Base-by-base conservation (phyloP, 2,329 filamentous ascomycete species). In the Stagonosporopsis rhizophila region DNA sequence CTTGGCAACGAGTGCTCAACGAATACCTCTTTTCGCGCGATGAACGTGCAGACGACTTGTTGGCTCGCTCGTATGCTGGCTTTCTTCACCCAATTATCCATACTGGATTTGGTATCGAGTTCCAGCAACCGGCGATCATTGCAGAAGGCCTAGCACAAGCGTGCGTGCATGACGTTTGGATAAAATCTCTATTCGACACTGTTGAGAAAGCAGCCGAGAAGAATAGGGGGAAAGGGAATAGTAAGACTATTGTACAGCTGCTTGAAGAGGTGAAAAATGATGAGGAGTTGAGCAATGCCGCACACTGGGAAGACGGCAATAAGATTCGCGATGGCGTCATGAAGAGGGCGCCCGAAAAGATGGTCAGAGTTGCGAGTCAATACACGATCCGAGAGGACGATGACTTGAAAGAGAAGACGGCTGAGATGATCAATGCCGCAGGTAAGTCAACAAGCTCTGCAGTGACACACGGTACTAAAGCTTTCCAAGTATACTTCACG, bases 81-180 rank as follows among this genome's bases (percentile, higher is more conserved):
- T 83, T 94, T 60, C 65, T 92, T 2, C 91, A 96, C 69, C 91
- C 92, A 2, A 78, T 95, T 15, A 93, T 96, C 60, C 91, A 96
- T 71, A 82, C 96, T 19, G 90, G 92, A 44, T 96, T 92, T 70
- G 92, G 90, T 4, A 72, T 96, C 32, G 92, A 96, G 71, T 96
- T 92, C 79, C 74, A 83, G 9, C 91, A 96, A 70, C 91, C 91
- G 2, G 89, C 89, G 34, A 87, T 96, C 56, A 82, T 96, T 25
- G 91, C 92, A 6, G 86, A 94, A 76, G 92, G 81, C 1, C 84
- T 96, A 17, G 91, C 92, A 0, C 88, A 96, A 77, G 82, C 89
- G 1, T 86, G 89, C 7, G 85, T 92, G 1, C 91, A 96, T 69
- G 77, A 81, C 6, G 77, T 82, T 39, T 83, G 83, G 74, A 79